Evolutionary conservation across 495 filamentous ascomycete genomes (phyloP).

Genomic region (Penicillium cataractarum): DNA sequence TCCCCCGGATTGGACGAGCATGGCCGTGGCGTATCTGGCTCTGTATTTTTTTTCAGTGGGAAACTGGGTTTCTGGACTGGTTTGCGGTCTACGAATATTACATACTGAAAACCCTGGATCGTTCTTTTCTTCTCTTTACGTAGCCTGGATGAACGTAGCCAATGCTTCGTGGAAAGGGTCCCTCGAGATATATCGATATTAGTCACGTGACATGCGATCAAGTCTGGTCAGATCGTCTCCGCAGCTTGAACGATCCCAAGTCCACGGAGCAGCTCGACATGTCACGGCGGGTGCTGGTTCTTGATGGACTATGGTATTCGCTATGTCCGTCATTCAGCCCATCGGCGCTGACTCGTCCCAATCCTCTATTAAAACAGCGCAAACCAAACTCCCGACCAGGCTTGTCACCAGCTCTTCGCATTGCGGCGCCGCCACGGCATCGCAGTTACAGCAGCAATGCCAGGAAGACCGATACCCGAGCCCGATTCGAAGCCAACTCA

Average conservation of each 20-base stretch:
- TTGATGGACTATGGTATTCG: conserved; percentile 70
- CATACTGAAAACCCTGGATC: conserved; percentile 16
- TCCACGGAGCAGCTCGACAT: conserved; percentile 36
- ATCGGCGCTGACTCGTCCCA: conserved; percentile 17
- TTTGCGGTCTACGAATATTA: conserved; percentile 29
- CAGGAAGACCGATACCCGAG: background rate
- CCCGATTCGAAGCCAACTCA: background rate
- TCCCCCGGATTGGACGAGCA: conserved; percentile 43
- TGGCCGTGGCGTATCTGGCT: conserved; percentile 52
- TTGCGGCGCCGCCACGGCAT: conserved; percentile 4
- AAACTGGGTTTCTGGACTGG: conserved; percentile 34
- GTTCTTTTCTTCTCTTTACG: background rate
- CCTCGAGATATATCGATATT: background rate
- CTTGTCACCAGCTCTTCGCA: conserved; percentile 16
- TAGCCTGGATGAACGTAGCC: background rate
- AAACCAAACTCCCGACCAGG: conserved; percentile 17
- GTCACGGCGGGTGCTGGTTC: conserved; percentile 48
- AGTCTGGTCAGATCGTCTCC: background rate
- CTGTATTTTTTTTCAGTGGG: conserved; percentile 45
- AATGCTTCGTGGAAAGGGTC: background rate
- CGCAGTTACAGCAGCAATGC: conserved; percentile 29
- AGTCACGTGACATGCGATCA: conserved; percentile 16
- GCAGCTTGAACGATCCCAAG: background rate
- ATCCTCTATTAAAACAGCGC: conserved; percentile 11
- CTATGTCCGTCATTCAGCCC: conserved; percentile 61